A percentile compares a stretch with the other conserved stretches of the same genome.
Evolutionary conservation across 768 basidiomycete species (phyloP).

Genomic region (Phlebiopsis flavidoalba): DNA sequence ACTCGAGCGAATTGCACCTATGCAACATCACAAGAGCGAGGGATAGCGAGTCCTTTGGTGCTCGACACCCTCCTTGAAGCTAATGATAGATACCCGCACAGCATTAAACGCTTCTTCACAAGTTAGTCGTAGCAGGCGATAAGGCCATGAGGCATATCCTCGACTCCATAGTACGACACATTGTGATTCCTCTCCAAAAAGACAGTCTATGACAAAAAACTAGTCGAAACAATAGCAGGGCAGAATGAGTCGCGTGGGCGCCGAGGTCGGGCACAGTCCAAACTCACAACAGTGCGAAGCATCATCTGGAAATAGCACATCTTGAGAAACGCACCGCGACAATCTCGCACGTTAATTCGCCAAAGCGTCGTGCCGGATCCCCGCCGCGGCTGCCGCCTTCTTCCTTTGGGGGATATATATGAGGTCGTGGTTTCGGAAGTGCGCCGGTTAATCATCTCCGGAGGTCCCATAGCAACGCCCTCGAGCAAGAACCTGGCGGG

Average conservation of each 20-base stretch:
- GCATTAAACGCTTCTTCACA: slow-evolving; percentile 34
- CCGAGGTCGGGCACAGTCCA: not conserved
- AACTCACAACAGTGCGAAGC: not conserved
- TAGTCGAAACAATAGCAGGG: not conserved
- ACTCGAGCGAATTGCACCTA: slow-evolving; percentile 52
- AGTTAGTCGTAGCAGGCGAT: slow-evolving; percentile 34
- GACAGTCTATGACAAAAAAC: slow-evolving; percentile 12
- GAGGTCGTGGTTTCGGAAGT: slow-evolving; percentile 92
- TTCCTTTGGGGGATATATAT: slow-evolving; percentile 73
- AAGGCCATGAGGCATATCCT: slow-evolving; percentile 21
- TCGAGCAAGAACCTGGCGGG: slow-evolving; percentile 89
- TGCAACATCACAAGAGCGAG: slow-evolving; percentile 47
- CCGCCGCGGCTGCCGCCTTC: slow-evolving; percentile 57
- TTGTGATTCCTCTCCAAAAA: not conserved
- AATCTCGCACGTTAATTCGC: slow-evolving; percentile 85
- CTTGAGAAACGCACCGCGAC: slow-evolving; percentile 84
- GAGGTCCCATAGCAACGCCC: slow-evolving; percentile 84
- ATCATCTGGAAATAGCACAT: slow-evolving; percentile 58
- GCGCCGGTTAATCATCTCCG: slow-evolving; percentile 90
- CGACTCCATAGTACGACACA: slow-evolving; percentile 15
- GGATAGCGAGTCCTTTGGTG: slow-evolving; percentile 64
- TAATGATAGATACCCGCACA: slow-evolving; percentile 58
- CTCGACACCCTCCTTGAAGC: slow-evolving; percentile 61
- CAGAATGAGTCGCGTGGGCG: not conserved
- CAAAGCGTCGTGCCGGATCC: slow-evolving; percentile 53